Evolutionary conservation across 192 early-diverging fungal genomes (phyloP).

Genomic region (Phlyctochytrium planicorne): DNA sequence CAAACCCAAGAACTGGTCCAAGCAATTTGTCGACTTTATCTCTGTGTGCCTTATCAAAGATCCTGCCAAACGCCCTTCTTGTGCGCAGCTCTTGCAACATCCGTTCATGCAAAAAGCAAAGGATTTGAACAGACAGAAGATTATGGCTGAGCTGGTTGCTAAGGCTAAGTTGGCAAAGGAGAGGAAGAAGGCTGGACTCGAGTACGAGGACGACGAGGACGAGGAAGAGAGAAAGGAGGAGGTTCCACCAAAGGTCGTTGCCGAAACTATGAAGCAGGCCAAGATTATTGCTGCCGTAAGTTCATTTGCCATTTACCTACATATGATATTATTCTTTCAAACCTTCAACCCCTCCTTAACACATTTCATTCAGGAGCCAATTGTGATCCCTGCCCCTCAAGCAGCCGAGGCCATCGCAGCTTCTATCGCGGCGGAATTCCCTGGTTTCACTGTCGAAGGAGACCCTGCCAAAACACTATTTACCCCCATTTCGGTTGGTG

Average conservation of each 20-base stretch:
- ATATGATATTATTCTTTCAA: no score
- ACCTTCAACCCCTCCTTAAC: no score
- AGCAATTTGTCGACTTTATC: slow-evolving; percentile 58
- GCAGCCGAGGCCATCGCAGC: slow-evolving; percentile 24
- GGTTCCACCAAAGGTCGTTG: slow-evolving; percentile 41
- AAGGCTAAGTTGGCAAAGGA: slow-evolving; percentile 49
- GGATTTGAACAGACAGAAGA: slow-evolving; percentile 38
- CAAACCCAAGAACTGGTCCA: slow-evolving; percentile 64
- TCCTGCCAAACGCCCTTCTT: slow-evolving; percentile 49
- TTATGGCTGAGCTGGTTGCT: slow-evolving; percentile 46
- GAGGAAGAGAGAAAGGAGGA: slow-evolving; percentile 49
- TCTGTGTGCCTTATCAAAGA: slow-evolving; percentile 55
- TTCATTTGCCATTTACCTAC: not conserved
- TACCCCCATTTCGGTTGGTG: slow-evolving; percentile 35
- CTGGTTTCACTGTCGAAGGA: slow-evolving; percentile 27
- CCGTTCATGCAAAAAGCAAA: slow-evolving; percentile 54
- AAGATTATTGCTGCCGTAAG: slow-evolving; percentile 20
- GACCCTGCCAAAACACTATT: slow-evolving; percentile 30
- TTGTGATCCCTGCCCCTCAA: slow-evolving; percentile 5
- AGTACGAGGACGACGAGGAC: slow-evolving; percentile 54
- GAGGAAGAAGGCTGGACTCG: slow-evolving; percentile 52
- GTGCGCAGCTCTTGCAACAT: slow-evolving; percentile 54
- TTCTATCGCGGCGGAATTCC: slow-evolving; percentile 22
- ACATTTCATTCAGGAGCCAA: not conserved
- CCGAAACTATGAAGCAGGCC: slow-evolving; percentile 43